phyloP scores from a whole-genome alignment of 1,139 yeast species.

The Blastobotrys illinoisensis region DNA sequence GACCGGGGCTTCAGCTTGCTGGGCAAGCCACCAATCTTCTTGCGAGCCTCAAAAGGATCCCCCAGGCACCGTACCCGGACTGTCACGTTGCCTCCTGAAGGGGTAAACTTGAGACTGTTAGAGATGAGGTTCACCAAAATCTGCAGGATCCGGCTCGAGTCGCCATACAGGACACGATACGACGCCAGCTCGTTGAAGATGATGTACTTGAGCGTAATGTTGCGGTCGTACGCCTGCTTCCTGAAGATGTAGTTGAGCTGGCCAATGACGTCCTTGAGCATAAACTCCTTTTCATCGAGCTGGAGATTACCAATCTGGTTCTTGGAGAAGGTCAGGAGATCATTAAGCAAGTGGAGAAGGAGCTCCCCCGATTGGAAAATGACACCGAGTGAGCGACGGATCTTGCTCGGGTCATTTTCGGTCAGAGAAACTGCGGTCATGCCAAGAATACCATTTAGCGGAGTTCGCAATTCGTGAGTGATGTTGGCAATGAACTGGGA shows the following conservation, averaged over 20 bases:
- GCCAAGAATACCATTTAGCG: conserved; percentile 91
- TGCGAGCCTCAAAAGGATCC: background rate
- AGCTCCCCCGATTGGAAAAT: conserved; percentile 87
- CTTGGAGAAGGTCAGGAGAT: conserved; percentile 80
- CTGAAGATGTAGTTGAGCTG: conserved; percentile 76
- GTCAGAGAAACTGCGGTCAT: conserved; percentile 94
- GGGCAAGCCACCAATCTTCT: background rate
- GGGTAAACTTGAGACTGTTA: conserved; percentile 84
- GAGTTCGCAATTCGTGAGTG: conserved; percentile 92
- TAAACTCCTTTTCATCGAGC: conserved; percentile 72
- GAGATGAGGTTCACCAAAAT: conserved; percentile 83
- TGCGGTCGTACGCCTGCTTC: conserved; percentile 20
- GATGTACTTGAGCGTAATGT: conserved; percentile 24
- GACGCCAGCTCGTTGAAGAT: conserved; percentile 38
- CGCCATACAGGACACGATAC: conserved; percentile 64
- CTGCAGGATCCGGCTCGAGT: conserved; percentile 80
- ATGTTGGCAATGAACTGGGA: conserved; percentile 93
- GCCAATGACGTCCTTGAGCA: conserved; percentile 60
- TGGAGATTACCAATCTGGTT: conserved; percentile 85
- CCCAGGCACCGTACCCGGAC: conserved; percentile 45
- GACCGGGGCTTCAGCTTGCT: background rate
- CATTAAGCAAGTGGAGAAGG: conserved; percentile 79
- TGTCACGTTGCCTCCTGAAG: conserved; percentile 70
- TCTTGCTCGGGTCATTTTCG: conserved; percentile 60
- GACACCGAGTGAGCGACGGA: conserved; percentile 63